A percentile compares a stretch with the other conserved stretches of the same genome.
Evolutionary conservation across 805 yeast species (phyloP).

Genomic region (Ogataea angusta): DNA sequence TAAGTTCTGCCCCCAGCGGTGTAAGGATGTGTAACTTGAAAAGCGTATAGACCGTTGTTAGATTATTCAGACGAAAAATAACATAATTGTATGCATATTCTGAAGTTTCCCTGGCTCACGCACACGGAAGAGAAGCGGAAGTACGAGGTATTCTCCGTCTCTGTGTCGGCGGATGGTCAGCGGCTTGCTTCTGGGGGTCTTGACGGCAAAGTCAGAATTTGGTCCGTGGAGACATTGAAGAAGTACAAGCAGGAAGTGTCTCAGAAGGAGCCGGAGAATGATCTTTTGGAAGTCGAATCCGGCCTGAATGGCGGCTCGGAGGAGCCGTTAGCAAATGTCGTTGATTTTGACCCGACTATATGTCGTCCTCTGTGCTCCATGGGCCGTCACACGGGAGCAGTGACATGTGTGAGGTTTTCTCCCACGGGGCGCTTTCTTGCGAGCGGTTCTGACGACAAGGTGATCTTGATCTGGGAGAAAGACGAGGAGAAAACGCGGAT

Average conservation of each 20-base stretch:
- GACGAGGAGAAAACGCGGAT: slow-evolving; percentile 66
- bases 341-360: slow-evolving; percentile 28
- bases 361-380: slow-evolving; percentile 76
- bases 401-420: slow-evolving; percentile 87
- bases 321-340: slow-evolving; percentile 2
- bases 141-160: slow-evolving; percentile 82
- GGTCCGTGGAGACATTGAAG: slow-evolving; percentile 64
- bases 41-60: background rate
- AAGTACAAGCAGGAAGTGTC: slow-evolving; percentile 34
- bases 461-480: slow-evolving; percentile 86
- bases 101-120: slow-evolving; percentile 70
- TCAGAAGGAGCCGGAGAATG: slow-evolving; percentile 20
- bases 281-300: background rate
- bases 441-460: slow-evolving; percentile 92
- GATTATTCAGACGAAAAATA: background rate
- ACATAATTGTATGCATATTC: slow-evolving; percentile 46
- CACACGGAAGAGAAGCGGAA: slow-evolving; percentile 76
- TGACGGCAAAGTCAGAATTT: slow-evolving; percentile 87
- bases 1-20: background rate
- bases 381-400: slow-evolving; percentile 96
- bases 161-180: slow-evolving; percentile 76
- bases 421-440: slow-evolving; percentile 91
- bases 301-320: background rate
- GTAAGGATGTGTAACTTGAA: slow-evolving; percentile 1
- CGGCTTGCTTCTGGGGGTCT: slow-evolving; percentile 91